These are phyloP conservation scores for Aspergillus chevalieri DNA, from an alignment of 2,329 filamentous ascomycete genomes.

Conservation along the genomic window DNA sequence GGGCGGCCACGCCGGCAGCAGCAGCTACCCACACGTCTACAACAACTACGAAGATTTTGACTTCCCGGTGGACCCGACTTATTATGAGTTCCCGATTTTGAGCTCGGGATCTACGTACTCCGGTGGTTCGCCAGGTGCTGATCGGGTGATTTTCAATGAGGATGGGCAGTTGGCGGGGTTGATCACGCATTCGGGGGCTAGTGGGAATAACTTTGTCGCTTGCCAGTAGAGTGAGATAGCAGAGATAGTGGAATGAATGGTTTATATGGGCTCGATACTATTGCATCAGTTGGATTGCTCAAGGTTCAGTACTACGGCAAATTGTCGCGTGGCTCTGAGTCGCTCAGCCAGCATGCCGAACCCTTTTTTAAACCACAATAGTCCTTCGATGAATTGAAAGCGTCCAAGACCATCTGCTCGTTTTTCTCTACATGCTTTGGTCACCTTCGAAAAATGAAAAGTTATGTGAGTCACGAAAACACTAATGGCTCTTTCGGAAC, in stretches of 20 bases:
- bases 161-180: constrained; percentile 53
- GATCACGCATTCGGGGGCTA: constrained; percentile 66
- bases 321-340: too few species aligned
- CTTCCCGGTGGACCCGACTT: constrained; percentile 53
- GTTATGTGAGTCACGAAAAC: too few species aligned
- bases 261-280: not conserved
- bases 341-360: too few species aligned
- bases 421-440: too few species aligned
- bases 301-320: too few species aligned
- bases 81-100: constrained; percentile 59
- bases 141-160: constrained; percentile 60
- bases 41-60: constrained; percentile 59
- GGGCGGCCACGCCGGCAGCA: constrained; percentile 27
- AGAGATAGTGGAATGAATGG: not conserved
- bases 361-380: too few species aligned
- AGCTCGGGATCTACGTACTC: constrained; percentile 45
- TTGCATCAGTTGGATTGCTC: too few species aligned
- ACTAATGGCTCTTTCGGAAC: too few species aligned
- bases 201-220: constrained; percentile 62
- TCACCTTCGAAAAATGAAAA: too few species aligned
- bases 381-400: too few species aligned
- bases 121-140: constrained; percentile 59
- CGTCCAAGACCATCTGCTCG: too few species aligned
- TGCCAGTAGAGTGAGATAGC: constrained; percentile 33
- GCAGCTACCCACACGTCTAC: constrained; percentile 54